A percentile compares a stretch with the other conserved stretches of the same genome.
Evolutionary conservation across 108 stramenopile species (phyloP).

Genomic region (Cylindrotheca fusiformis): DNA sequence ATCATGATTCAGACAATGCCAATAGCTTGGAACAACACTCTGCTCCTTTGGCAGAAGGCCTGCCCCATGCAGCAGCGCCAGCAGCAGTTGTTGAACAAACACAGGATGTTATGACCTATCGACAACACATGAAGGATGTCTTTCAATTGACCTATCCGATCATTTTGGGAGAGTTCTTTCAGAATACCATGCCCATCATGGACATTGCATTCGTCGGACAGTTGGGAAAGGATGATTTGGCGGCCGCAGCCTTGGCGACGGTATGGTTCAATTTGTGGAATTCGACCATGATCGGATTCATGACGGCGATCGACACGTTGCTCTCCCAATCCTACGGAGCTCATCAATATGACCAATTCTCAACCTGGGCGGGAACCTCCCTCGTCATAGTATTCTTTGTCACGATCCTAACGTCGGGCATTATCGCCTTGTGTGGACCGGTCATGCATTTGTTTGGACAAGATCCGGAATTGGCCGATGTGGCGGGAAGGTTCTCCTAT

Average conservation of each 20-base stretch:
- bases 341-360: conserved; percentile 27
- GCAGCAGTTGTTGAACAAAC: too few relatives aligned
- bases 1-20: too few relatives aligned
- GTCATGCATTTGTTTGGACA: too few relatives aligned
- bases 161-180: conserved; percentile 36
- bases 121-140: conserved; percentile 24
- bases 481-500: conserved; percentile 34
- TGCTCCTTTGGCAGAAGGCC: too few relatives aligned
- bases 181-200: conserved; percentile 36
- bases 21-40: too few relatives aligned
- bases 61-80: too few relatives aligned
- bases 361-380: conserved; percentile 34
- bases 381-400: conserved; percentile 22
- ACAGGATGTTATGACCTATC: too few relatives aligned
- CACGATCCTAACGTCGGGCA: conserved; percentile 22
- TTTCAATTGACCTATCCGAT: conserved; percentile 28
- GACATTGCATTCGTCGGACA: conserved; percentile 42
- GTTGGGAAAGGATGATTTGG: conserved; percentile 40
- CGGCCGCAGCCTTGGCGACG: conserved; percentile 39
- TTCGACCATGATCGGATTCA: conserved; percentile 38
- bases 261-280: conserved; percentile 56
- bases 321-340: conserved; percentile 41
- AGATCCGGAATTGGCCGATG: conserved; percentile 28
- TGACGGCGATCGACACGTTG: conserved; percentile 45
- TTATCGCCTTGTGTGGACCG: conserved; percentile 41